A percentile compares a stretch with the other conserved stretches of the same genome.
Conservation (phyloP, 768 basidiomycete genomes). For the Mycena chlorophos region DNA sequence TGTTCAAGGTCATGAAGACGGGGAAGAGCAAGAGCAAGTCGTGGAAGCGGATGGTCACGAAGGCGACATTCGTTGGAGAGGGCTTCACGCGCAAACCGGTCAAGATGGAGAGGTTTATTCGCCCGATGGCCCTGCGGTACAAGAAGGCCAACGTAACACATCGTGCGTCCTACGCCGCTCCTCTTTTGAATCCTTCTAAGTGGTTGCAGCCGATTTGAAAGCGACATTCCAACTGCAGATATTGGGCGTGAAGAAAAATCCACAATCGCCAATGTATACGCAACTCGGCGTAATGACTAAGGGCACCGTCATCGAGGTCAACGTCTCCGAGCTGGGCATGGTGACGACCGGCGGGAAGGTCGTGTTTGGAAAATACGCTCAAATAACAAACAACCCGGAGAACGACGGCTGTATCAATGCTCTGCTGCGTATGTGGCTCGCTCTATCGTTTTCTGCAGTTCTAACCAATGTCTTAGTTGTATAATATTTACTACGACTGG, state of each 20-base stretch:
- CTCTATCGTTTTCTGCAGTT: background rate
- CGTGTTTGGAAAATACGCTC: conserved; percentile 91
- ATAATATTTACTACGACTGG: conserved; percentile 6
- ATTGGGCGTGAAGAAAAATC: conserved; percentile 98
- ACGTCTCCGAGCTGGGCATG: conserved; percentile 97
- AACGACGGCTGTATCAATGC: conserved; percentile 97
- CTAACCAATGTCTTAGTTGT: conserved; percentile 6
- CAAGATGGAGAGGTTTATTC: conserved; percentile 97
- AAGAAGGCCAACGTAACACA: conserved; percentile 99
- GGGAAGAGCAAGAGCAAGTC: conserved; percentile 95
- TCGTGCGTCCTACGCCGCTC: conserved; percentile 56
- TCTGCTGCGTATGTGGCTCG: conserved; percentile 69
- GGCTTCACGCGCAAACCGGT: conserved; percentile 98
- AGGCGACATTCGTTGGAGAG: conserved; percentile 98
- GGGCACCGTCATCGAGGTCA: conserved; percentile 97
- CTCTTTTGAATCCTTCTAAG: conserved; percentile 2
- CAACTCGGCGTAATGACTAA: conserved; percentile 97
- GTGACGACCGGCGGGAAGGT: conserved; percentile 97
- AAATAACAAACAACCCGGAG: conserved; percentile 93
- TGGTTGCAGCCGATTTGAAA: conserved; percentile 80
- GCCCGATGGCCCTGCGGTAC: conserved; percentile 96
- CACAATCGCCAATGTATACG: conserved; percentile 97
- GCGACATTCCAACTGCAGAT: conserved; percentile 99
- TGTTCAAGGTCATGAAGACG: conserved; percentile 99
- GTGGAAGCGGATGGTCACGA: conserved; percentile 99